phyloP scores from a whole-genome alignment of 2,329 filamentous ascomycete species.

The Biscogniauxia sp. region DNA sequence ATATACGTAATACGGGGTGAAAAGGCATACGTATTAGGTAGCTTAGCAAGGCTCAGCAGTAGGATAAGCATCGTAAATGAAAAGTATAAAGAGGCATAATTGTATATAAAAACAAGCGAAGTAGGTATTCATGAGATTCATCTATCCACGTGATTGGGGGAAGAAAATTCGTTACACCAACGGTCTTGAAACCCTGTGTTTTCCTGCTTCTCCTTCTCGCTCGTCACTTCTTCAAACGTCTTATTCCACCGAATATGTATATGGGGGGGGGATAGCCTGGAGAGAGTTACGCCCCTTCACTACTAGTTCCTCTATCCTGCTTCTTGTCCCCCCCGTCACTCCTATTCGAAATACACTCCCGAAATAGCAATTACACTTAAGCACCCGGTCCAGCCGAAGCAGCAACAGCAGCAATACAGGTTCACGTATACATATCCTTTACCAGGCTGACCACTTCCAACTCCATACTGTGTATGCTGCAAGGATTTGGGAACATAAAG shows the following conservation, averaged over 20 bases:
- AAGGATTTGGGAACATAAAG: not conserved
- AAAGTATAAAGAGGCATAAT: not conserved
- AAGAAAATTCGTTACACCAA: not conserved
- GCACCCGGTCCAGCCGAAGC: constrained; percentile 22
- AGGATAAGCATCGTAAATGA: no score
- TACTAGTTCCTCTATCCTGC: not conserved
- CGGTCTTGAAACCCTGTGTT: not conserved
- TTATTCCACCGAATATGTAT: not conserved
- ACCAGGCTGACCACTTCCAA: not conserved
- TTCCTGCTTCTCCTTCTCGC: not conserved
- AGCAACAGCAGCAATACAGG: constrained; percentile 10
- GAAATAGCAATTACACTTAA: constrained; percentile 18
- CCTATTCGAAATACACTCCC: constrained; percentile 16
- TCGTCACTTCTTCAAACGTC: not conserved
- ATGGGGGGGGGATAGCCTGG: not conserved
- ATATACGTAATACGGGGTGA: no score
- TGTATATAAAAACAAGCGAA: not conserved
- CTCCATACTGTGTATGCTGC: not conserved
- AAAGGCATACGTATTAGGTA: no score
- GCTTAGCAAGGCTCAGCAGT: no score
- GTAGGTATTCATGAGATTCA: not conserved
- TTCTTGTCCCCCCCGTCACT: constrained; percentile 1
- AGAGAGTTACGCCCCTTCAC: not conserved
- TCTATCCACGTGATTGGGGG: not conserved
- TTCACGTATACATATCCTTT: not conserved